Evolutionary conservation across 2,329 filamentous ascomycete genomes (phyloP), one percentile per base, ranked within the genome.

Genomic region (Coniosporium tulheliwenetii): DNA sequence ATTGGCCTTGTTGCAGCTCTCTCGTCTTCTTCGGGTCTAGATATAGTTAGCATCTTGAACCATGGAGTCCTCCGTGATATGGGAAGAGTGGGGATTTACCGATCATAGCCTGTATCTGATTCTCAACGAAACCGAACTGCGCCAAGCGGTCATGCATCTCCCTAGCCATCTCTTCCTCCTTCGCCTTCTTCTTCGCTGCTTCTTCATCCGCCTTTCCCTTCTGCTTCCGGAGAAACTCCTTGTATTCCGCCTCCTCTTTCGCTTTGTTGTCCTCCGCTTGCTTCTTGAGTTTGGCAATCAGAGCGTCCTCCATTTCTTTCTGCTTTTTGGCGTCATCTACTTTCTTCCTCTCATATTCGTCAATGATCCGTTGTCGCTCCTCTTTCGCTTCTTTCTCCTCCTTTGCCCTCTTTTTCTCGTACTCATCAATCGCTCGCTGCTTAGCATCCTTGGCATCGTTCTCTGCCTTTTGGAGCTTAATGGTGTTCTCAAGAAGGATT

Each of bases 11-110:
- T 12, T 35, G 33, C 12, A 37, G 32, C 35, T 38, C 34, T 44
- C 58, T 56, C 30, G 54, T 55, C 47, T 65, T 65, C 47, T 67
- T 62, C 10, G 65, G 63, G 42, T 66, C 60, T 37, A 69, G 56
- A 26, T 26, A 26, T 7, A 26, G 19, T 26, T 7, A 26, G 19
- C 19, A 4, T 26, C 7, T 7, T 26, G 19, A 26, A 26, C 19
- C 19, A 26, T 26, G 19, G 19, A 26, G 19, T 7, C 19, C 4
- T 7, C 19, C 19, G 19, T 26, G 19, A 26, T 3, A 26, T 26
- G 7, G 19, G 7, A 26, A 26, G 7, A 26, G 19, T 26, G 19
- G 3, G 3, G 19, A 26, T 7, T 26, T 7, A 26, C 19, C 19
- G 7, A 26, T 26, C 48, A 69, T 62, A 31, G 59, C 59, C 36